These are phyloP conservation scores for Trypanosoma grayi DNA, from an alignment of 208 protist species.

Conservation along the genomic window DNA sequence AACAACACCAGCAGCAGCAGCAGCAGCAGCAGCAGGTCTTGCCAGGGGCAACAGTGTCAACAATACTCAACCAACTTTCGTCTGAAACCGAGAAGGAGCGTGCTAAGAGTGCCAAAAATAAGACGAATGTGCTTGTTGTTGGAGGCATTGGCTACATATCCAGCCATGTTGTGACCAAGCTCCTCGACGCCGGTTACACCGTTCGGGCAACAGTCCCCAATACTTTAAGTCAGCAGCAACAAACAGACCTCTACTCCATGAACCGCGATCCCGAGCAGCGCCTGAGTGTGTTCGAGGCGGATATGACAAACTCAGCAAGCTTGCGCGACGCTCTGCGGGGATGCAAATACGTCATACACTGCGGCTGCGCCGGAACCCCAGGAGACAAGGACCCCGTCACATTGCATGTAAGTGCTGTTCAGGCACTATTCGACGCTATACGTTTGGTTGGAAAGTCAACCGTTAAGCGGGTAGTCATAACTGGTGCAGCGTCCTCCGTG, in stretches of 20 bases:
- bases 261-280: constrained; percentile 53
- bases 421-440: constrained; percentile 87
- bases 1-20: constrained; percentile 1
- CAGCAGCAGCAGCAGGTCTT: constrained; percentile 24
- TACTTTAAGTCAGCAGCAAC: constrained; percentile 50
- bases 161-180: constrained; percentile 77
- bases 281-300: constrained; percentile 60
- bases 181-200: constrained; percentile 86
- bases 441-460: constrained; percentile 71
- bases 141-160: constrained; percentile 82
- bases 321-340: constrained; percentile 76
- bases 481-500: constrained; percentile 75
- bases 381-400: constrained; percentile 44
- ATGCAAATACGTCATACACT: constrained; percentile 89
- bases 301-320: constrained; percentile 73
- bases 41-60: constrained; percentile 41
- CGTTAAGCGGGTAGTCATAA: constrained; percentile 85
- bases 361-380: constrained; percentile 54
- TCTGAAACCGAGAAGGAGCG: constrained; percentile 77
- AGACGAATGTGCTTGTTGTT: constrained; percentile 85
- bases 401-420: constrained; percentile 69
- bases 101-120: constrained; percentile 66
- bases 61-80: constrained; percentile 79
- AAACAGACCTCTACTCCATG: constrained; percentile 71
- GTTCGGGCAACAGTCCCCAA: constrained; percentile 75